Evolutionary conservation across 805 yeast species (phyloP).

Genomic region (Ogataea wickerhamii): DNA sequence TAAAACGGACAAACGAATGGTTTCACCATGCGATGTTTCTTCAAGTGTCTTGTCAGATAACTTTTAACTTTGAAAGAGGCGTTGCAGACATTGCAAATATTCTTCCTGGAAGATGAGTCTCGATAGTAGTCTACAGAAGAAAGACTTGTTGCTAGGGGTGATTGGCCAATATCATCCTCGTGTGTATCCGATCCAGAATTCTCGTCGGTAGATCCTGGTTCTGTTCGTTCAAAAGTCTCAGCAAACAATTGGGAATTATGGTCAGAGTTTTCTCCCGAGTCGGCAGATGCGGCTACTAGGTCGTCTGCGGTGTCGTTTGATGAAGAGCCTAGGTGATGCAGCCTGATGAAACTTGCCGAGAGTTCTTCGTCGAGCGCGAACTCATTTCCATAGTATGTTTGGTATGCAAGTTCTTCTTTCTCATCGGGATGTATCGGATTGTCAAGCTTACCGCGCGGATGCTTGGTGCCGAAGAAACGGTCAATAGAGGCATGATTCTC

Average conservation of each 20-base stretch:
- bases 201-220: not conserved
- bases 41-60: slow-evolving; percentile 52
- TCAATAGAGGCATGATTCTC: not conserved
- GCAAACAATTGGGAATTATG: not conserved
- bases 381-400: slow-evolving; percentile 15
- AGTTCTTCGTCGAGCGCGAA: slow-evolving; percentile 26
- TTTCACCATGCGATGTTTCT: slow-evolving; percentile 46
- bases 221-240: not conserved
- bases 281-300: not conserved
- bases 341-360: slow-evolving; percentile 13
- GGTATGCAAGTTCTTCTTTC: slow-evolving; percentile 12
- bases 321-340: not conserved
- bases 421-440: slow-evolving; percentile 10
- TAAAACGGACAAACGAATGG: slow-evolving; percentile 57
- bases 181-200: not conserved
- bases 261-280: not conserved
- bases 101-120: slow-evolving; percentile 21
- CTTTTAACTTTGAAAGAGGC: slow-evolving; percentile 49
- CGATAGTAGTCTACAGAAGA: not conserved
- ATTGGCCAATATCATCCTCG: no score
- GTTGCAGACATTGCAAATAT: slow-evolving; percentile 47
- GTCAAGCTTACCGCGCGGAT: not conserved
- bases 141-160: not conserved
- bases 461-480: not conserved
- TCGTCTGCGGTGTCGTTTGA: not conserved